Evolutionary conservation across 2,329 filamentous ascomycete species (phyloP).

Genomic region (Parasarocladium wereldwijsianum): DNA sequence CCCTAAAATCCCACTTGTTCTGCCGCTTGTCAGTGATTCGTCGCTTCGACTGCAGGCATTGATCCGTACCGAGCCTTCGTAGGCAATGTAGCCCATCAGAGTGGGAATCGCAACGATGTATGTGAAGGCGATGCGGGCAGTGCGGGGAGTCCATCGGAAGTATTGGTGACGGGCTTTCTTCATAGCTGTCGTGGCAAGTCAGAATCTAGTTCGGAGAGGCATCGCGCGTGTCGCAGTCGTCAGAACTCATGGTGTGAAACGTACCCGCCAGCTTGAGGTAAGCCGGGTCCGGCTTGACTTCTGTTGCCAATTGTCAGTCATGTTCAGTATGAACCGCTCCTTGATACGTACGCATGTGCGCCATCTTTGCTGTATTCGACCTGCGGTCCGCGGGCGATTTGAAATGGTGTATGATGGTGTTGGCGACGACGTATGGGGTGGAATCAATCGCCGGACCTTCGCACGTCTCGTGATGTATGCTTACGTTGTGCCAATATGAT

Average conservation of each 20-base stretch:
- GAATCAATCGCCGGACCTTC: no score
- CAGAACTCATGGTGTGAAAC: conserved; percentile 3
- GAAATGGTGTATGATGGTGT: no score
- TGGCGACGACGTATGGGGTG: no score
- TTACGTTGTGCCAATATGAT: no score
- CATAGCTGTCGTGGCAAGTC: conserved; percentile 47
- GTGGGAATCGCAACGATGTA: conserved; percentile 62
- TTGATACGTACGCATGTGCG: conserved; percentile 25
- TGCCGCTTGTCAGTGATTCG: no score
- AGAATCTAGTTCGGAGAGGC: no score
- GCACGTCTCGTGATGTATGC: no score
- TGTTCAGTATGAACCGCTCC: no score
- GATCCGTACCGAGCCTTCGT: no score
- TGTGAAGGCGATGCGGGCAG: conserved; percentile 63
- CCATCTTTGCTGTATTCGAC: conserved; percentile 18
- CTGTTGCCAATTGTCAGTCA: conserved; percentile 17
- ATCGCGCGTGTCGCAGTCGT: conserved; percentile 4
- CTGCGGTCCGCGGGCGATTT: conserved; percentile 8
- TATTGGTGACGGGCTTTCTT: conserved; percentile 75
- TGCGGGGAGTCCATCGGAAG: conserved; percentile 85
- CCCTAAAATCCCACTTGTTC: conserved; percentile 77
- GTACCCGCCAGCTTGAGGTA: conserved; percentile 24
- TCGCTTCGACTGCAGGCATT: no score
- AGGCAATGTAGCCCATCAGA: conserved; percentile 56
- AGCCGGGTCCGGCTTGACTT: conserved; percentile 27